A percentile compares a stretch with the other conserved stretches of the same genome.
phyloP scores from a whole-genome alignment of 306 rosid genomes.

The Lagenaria siceraria region DNA sequence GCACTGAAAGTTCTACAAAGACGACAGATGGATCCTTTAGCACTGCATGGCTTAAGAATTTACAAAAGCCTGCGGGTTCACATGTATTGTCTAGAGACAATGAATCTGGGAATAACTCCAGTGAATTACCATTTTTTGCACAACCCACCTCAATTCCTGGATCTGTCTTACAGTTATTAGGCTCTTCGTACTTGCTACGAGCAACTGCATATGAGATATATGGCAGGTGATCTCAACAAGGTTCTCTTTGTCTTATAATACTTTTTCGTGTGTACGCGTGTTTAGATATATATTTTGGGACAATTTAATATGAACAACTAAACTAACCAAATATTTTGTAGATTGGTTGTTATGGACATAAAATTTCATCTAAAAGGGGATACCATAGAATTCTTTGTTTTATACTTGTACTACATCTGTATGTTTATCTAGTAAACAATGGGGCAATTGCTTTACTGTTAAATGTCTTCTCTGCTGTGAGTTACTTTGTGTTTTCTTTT shows the following conservation, averaged over 20 bases:
- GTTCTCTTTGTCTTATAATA: not conserved
- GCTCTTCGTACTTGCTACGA: conserved; percentile 76
- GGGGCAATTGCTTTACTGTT: not conserved
- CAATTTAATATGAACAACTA: not conserved
- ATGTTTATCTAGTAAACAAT: not conserved
- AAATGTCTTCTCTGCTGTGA: not conserved
- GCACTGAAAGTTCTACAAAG: conserved; percentile 58
- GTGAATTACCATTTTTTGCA: conserved; percentile 55
- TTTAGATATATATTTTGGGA: not conserved
- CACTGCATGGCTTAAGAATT: conserved; percentile 77
- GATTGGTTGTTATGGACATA: not conserved
- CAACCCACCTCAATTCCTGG: conserved; percentile 87
- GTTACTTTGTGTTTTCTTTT: not conserved
- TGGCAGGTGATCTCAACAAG: conserved; percentile 51
- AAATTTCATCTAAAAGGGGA: not conserved
- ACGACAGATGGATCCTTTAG: conserved; percentile 76
- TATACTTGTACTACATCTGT: not conserved
- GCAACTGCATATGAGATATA: conserved; percentile 88
- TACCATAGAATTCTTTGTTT: not conserved
- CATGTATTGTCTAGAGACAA: conserved; percentile 45
- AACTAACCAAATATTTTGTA: not conserved
- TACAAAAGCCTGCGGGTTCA: conserved; percentile 67
- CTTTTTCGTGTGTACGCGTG: not conserved
- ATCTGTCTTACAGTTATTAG: conserved; percentile 76
- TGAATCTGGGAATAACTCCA: conserved; percentile 42